These are phyloP conservation scores for Alternaria sp. DNA, from an alignment of 2,329 filamentous ascomycete species.

Conservation along the genomic window DNA sequence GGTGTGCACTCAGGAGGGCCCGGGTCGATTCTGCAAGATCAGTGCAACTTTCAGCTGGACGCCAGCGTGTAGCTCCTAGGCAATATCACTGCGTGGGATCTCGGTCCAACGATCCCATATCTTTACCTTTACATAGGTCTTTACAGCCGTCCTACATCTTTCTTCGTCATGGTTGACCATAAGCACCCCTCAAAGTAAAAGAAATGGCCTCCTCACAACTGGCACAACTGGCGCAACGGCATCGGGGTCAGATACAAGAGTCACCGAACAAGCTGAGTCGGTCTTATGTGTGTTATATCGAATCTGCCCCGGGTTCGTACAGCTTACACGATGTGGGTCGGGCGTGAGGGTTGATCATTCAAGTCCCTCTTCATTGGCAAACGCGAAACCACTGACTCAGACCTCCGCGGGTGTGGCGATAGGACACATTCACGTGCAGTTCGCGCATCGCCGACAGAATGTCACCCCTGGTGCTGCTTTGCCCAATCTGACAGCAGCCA, in stretches of 20 bases:
- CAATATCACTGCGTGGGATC: not conserved
- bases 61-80: not conserved
- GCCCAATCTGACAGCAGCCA: not conserved
- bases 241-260: not conserved
- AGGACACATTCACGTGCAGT: not conserved
- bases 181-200: not conserved
- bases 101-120: not conserved
- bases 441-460: not conserved
- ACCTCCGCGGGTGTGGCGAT: not conserved
- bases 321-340: not conserved
- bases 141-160: not conserved
- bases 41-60: not conserved
- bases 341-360: not conserved
- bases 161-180: not conserved
- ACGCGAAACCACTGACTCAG: not conserved
- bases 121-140: not conserved
- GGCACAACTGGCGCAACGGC: not conserved
- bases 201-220: not conserved
- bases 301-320: not conserved
- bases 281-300: not conserved
- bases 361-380: not conserved
- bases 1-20: not conserved
- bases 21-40: not conserved
- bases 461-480: not conserved
- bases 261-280: not conserved